Evolutionary conservation across 768 basidiomycete species (phyloP), one percentile per base, ranked within the genome.

Genomic region (Russula virescens): DNA sequence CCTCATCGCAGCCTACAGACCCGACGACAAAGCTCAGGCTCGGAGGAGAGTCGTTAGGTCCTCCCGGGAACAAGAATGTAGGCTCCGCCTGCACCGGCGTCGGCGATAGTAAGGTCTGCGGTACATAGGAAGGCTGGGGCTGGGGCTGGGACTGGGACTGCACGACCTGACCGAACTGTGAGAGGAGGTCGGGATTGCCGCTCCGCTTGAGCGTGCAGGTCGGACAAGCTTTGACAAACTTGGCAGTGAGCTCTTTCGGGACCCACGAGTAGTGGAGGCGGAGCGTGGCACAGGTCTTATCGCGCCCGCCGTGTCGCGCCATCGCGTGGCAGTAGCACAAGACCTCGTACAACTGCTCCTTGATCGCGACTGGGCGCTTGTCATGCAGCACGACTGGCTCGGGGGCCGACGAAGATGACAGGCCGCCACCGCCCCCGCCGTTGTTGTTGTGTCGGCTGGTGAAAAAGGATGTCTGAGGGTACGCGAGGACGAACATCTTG

Each of bases 191-290:
- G 3, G 70, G 68, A 46, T 73, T 70, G 48, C 76, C 76, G 56
- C 74, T 75, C 64, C 78, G 72, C 72, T 79, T 79, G 55, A 71
- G 75, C 62, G 73, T 79, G 68, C 91, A 93, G 9, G 88, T 88
- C 16, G 90, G 91, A 69, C 91, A 93, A 26, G 80, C 80, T 72
- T 84, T 85, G 73, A 92, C 85, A 70, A 91, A 94, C 62, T 81
- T 82, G 19, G 87, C 83, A 50, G 91, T 82, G 46, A 94, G 83
- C 69, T 89, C 87, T 74, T 92, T 93, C 18, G 91, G 91, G 28
- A 94, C 82, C 85, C 87, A 92, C 10, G 88, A 86, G 72, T 91
- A 94, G 68, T 82, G 81, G 63, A 82, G 76, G 52, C 87, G 78
- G 43, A 92, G 80, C 60, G 83, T 76, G 2, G 80, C 78, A 60